Evolutionary conservation across 2,329 filamentous ascomycete genomes (phyloP), one percentile per base, ranked within the genome.

Genomic region (Calonectria pteridis): DNA sequence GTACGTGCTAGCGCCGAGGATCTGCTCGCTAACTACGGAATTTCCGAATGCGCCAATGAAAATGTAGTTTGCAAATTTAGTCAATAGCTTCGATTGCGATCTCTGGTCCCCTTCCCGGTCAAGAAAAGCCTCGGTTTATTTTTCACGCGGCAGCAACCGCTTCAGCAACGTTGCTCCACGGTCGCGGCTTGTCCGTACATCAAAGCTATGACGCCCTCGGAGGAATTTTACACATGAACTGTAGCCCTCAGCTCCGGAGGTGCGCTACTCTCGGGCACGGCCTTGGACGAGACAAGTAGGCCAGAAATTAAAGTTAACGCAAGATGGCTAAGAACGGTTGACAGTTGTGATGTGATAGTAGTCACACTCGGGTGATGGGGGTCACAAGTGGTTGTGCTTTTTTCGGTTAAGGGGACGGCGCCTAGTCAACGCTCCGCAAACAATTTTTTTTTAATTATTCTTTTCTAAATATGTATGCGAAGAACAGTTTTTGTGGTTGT

Each of bases 11-110:
- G 65, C n/a, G 53, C 23, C 11, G n/a, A 40, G 59, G 55, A 64
- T 72, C 55, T 63, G 18, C 31, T 64, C 31, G 4, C 53, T 43
- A 71, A 35, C 28, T 55, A 58, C 70, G 70, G 64, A 58, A 51
- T 59, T 14, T 46, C 51, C 62, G 69, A 55, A 49, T 58, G 59
- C 50, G 18, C 62, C 62, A 71, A 31, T 55, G 50, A 40, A 13
- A n/a, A 59, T 4, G 33, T 40, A 18, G 6, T n/a, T 18, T 59
- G 33, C 26, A 62, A 53, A 55, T 40, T 40, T 58, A 46, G 69
- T 31, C n/a, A 50, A 49, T 23, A 49, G 58, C 29, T 33, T 37
- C 62, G 63, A 67, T 71, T 58, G 43, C 31, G 43, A 62, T 53
- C 53, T 63, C 35, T 20, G 46, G 18, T 26, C 31, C 26, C 49